phyloP scores from a whole-genome alignment of 148 eudicot species.

The Chenopodium berlandieri region DNA sequence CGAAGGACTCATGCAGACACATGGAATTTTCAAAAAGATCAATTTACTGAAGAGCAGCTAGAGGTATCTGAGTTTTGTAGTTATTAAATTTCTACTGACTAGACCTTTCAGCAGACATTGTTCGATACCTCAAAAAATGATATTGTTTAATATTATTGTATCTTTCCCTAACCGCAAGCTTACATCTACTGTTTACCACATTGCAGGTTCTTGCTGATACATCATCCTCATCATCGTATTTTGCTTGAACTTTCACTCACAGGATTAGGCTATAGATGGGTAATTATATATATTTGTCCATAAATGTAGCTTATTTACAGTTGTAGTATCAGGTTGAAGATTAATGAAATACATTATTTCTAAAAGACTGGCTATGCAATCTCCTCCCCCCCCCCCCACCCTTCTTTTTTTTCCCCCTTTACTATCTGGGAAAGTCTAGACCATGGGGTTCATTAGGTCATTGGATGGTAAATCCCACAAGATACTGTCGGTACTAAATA shows the following conservation, averaged over 20 bases:
- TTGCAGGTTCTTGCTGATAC: slow-evolving; percentile 96
- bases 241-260: slow-evolving; percentile 46
- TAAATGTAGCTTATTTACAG: slow-evolving; percentile 33
- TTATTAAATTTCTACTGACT: neutral
- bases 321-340: slow-evolving; percentile 20
- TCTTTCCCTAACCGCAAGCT: neutral
- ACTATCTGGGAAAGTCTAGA: slow-evolving; percentile 5
- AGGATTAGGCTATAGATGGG: slow-evolving; percentile 18
- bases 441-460: slow-evolving; percentile 65
- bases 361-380: slow-evolving; percentile 7
- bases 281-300: slow-evolving; percentile 20
- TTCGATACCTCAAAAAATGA: too few species aligned
- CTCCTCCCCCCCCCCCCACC: neutral
- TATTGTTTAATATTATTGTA: slow-evolving; percentile 6
- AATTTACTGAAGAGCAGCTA: slow-evolving; percentile 88
- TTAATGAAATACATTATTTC: slow-evolving; percentile 33
- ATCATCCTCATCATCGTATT: slow-evolving; percentile 91
- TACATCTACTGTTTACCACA: slow-evolving; percentile 13
- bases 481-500: slow-evolving; percentile 64
- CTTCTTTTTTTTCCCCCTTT: neutral
- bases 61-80: slow-evolving; percentile 54
- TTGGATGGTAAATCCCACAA: slow-evolving; percentile 88
- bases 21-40: slow-evolving; percentile 90
- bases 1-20: slow-evolving; percentile 97
- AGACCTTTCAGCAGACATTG: neutral